Conservation (phyloP, 1,284 basidiomycete genomes). For the Phenoliferia sp. region DNA sequence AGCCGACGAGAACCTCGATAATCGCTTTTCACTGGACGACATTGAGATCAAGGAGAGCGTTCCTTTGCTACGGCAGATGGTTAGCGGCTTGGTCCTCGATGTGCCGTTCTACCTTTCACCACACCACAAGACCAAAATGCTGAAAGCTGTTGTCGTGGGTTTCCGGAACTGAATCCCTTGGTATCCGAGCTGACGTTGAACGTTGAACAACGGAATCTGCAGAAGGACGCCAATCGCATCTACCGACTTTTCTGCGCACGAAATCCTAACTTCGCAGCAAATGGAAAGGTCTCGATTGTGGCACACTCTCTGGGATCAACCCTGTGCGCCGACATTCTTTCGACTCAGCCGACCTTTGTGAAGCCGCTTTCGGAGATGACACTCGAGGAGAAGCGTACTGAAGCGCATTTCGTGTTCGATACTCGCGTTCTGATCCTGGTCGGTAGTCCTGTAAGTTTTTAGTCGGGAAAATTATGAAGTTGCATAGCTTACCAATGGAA, state of each 20-base stretch:
- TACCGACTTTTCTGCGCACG: constrained; percentile 40
- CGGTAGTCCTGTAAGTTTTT: constrained; percentile 34
- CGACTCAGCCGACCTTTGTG: constrained; percentile 38
- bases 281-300: constrained; percentile 39
- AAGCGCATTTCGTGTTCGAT: constrained; percentile 35
- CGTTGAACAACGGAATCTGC: neutral
- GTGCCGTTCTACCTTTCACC: constrained; percentile 40
- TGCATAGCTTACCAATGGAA: too few species aligned
- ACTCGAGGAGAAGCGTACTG: constrained; percentile 6
- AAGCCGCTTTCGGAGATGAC: constrained; percentile 15
- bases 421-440: constrained; percentile 38
- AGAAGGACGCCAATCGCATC: constrained; percentile 39
- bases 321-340: constrained; percentile 38
- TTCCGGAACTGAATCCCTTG: neutral
- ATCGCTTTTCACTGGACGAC: constrained; percentile 31
- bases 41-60: constrained; percentile 32
- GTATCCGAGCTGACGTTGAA: neutral
- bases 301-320: constrained; percentile 37
- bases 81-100: constrained; percentile 40
- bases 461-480: neutral
- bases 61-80: constrained; percentile 39
- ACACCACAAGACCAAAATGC: constrained; percentile 38
- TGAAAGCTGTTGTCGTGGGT: constrained; percentile 36
- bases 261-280: constrained; percentile 38
- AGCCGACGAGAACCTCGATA: constrained; percentile 29